These are phyloP conservation scores for Aspergillus pseudoterreus DNA, from an alignment of 2,329 filamentous ascomycete genomes.

Conservation along the genomic window DNA sequence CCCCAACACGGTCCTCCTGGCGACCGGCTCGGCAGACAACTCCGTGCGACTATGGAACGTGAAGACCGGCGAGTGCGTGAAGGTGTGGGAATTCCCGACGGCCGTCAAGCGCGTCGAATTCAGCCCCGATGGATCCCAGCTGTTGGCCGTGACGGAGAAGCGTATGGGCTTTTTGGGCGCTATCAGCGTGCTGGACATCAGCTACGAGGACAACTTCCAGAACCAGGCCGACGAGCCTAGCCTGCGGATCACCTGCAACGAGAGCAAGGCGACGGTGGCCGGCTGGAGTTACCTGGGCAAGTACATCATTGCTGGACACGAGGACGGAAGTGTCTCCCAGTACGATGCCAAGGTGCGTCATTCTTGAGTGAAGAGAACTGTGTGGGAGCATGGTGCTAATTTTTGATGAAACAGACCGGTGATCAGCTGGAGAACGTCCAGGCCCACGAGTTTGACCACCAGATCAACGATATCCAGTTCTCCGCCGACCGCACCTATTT, in stretches of 20 bases:
- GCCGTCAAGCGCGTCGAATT: constrained; percentile 98
- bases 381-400: constrained; percentile 12
- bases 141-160: constrained; percentile 96
- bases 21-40: constrained; percentile 95
- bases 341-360: constrained; percentile 78
- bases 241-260: constrained; percentile 86
- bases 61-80: constrained; percentile 85
- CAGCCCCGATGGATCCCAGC: constrained; percentile 83
- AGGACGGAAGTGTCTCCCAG: constrained; percentile 86
- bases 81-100: constrained; percentile 96
- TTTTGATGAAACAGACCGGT: constrained; percentile 57
- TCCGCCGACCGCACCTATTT: constrained; percentile 92
- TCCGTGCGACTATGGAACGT: constrained; percentile 97
- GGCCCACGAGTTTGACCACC: constrained; percentile 77
- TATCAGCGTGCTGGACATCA: constrained; percentile 89
- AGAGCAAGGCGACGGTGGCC: constrained; percentile 95
- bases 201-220: constrained; percentile 65
- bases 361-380: not conserved
- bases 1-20: constrained; percentile 85
- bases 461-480: constrained; percentile 94
- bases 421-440: constrained; percentile 76
- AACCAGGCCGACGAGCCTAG: constrained; percentile 80
- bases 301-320: constrained; percentile 97
- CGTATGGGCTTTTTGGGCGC: constrained; percentile 94
- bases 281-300: constrained; percentile 92